These are phyloP conservation scores for Cladobotryum mycophilum DNA, from an alignment of 2,329 filamentous ascomycete species.

Conservation along the genomic window DNA sequence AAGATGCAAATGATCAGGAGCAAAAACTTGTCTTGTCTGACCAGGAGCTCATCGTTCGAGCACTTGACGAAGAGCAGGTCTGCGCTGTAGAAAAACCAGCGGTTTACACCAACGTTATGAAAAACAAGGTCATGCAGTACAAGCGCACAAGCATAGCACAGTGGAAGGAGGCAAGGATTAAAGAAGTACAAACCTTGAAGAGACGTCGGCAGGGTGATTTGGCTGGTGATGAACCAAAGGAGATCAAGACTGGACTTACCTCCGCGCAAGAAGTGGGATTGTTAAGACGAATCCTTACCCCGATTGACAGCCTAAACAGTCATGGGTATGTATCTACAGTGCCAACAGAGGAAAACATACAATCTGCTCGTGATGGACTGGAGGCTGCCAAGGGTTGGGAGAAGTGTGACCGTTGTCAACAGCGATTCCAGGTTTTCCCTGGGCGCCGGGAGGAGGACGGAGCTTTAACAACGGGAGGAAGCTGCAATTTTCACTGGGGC, in stretches of 20 bases:
- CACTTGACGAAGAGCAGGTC: slow-evolving; percentile 73
- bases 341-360: slow-evolving; percentile 61
- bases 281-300: slow-evolving; percentile 55
- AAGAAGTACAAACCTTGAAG: slow-evolving; percentile 29
- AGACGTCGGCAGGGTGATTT: slow-evolving; percentile 25
- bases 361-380: slow-evolving; percentile 58
- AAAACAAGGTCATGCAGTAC: slow-evolving; percentile 68
- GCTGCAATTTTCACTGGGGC: slow-evolving; percentile 76
- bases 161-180: slow-evolving; percentile 60
- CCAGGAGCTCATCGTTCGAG: slow-evolving; percentile 61
- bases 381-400: slow-evolving; percentile 71
- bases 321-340: slow-evolving; percentile 69
- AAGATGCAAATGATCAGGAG: slow-evolving; percentile 42
- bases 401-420: slow-evolving; percentile 77
- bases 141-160: slow-evolving; percentile 66
- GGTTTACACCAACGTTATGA: slow-evolving; percentile 80
- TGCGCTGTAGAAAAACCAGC: slow-evolving; percentile 58
- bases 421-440: slow-evolving; percentile 87
- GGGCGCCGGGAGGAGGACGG: slow-evolving; percentile 73
- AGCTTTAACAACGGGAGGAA: slow-evolving; percentile 67
- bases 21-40: slow-evolving; percentile 50
- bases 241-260: slow-evolving; percentile 64
- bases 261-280: slow-evolving; percentile 61
- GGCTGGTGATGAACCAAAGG: slow-evolving; percentile 34
- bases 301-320: slow-evolving; percentile 55